Conservation (phyloP, 2,329 filamentous ascomycete genomes). For the Rosellinia necatrix region DNA sequence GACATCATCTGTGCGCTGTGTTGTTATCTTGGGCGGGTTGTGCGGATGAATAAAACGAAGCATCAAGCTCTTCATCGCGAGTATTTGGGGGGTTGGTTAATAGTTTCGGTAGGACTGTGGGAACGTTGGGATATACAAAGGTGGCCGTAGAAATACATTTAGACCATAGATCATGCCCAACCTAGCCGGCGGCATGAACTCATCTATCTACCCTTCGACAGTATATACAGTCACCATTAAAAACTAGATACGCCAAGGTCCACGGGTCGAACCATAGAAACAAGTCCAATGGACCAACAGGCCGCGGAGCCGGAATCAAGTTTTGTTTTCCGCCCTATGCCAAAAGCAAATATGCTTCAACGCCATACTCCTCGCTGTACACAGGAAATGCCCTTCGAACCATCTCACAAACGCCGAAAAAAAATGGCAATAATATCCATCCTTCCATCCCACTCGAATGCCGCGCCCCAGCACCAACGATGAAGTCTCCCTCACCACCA, state of each 20-base stretch:
- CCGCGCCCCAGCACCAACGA: too few relatives aligned
- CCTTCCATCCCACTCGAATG: too few relatives aligned
- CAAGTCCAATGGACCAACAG: background rate
- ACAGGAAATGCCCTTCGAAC: slow-evolving; percentile 16
- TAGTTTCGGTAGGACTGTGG: too few relatives aligned
- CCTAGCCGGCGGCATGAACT: too few relatives aligned
- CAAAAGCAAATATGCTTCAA: slow-evolving; percentile 6
- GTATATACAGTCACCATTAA: background rate
- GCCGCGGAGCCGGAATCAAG: slow-evolving; percentile 4
- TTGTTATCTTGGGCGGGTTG: too few relatives aligned
- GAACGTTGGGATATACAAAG: too few relatives aligned
- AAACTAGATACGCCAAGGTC: background rate
- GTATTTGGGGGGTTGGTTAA: background rate
- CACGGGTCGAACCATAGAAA: background rate
- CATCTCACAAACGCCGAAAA: slow-evolving; percentile 4
- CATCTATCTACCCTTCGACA: background rate
- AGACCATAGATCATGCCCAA: background rate
- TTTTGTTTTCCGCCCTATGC: slow-evolving; percentile 17
- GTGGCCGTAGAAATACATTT: background rate
- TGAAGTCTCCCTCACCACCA: too few relatives aligned
- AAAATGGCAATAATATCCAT: slow-evolving; percentile 8
- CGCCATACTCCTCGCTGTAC: slow-evolving; percentile 29
- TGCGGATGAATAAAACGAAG: too few relatives aligned
- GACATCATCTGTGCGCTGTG: background rate
- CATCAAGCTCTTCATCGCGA: too few relatives aligned